Percentiles rank a stretch among this genome's conserved stretches.
phyloP scores from a whole-genome alignment of 2,329 filamentous ascomycete species.

The Aspergillus fructus region DNA sequence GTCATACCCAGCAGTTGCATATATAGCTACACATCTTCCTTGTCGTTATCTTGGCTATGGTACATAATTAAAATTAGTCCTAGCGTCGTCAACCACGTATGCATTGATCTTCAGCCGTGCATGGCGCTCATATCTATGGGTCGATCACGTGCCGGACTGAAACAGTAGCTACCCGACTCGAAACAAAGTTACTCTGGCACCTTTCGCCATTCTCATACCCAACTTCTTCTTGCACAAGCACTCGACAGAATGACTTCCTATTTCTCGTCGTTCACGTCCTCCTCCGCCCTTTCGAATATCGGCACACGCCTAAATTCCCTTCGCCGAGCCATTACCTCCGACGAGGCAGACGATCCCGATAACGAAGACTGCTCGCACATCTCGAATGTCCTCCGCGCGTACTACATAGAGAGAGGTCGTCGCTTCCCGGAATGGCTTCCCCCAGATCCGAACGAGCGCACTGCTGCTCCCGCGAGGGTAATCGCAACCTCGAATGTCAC shows the following conservation, averaged over 20 bases:
- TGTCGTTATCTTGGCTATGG: constrained; percentile 3
- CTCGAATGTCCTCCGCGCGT: constrained; percentile 85
- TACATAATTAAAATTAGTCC: constrained; percentile 5
- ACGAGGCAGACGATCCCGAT: constrained; percentile 45
- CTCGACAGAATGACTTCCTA: constrained; percentile 68
- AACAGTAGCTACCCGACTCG: not conserved
- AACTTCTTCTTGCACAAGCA: not conserved
- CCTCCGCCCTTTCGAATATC: constrained; percentile 51
- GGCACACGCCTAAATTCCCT: constrained; percentile 58
- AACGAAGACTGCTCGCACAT: constrained; percentile 87
- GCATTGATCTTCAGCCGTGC: not conserved
- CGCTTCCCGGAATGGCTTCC: constrained; percentile 84
- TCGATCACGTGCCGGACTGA: constrained; percentile 10
- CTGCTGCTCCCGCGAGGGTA: constrained; percentile 48
- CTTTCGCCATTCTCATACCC: not conserved
- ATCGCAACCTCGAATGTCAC: constrained; percentile 45
- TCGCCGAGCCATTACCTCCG: constrained; percentile 47
- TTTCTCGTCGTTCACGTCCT: constrained; percentile 65
- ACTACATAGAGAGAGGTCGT: constrained; percentile 86
- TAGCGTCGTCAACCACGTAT: not conserved
- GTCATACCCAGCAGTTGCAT: constrained; percentile 38
- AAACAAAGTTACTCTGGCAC: not conserved
- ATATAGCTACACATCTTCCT: constrained; percentile 14
- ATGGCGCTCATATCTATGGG: not conserved
- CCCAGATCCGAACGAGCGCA: constrained; percentile 76